A percentile compares a stretch with the other conserved stretches of the same genome.
Conservation (phyloP, 1,284 basidiomycete genomes). For the Ganoderma multipileum region DNA sequence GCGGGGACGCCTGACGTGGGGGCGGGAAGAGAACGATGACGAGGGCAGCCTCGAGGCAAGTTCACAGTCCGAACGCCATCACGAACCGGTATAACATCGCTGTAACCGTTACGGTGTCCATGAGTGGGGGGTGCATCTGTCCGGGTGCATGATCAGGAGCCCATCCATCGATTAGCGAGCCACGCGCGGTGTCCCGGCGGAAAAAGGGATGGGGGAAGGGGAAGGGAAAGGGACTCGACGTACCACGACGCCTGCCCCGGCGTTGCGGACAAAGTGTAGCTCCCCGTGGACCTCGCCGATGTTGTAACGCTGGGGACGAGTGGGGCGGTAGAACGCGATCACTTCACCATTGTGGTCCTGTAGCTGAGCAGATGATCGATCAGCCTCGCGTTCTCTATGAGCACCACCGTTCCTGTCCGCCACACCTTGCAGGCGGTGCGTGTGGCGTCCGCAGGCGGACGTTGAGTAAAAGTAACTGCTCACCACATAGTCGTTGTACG, state of each 20-base stretch:
- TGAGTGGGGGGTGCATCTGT: conserved; percentile 85
- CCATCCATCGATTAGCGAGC: conserved; percentile 28
- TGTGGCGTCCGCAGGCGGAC: conserved; percentile 14
- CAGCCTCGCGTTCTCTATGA: conserved; percentile 1
- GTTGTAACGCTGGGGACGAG: conserved; percentile 77
- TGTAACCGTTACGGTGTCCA: conserved; percentile 85
- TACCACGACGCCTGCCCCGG: conserved; percentile 82
- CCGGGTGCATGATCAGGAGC: conserved; percentile 26
- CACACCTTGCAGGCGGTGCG: conserved; percentile 23
- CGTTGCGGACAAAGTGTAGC: conserved; percentile 78
- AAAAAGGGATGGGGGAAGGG: conserved; percentile 18
- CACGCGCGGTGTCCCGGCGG: conserved; percentile 19
- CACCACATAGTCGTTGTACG: conserved; percentile 65
- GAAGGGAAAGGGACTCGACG: conserved; percentile 43
- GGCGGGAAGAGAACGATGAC: conserved; percentile 13
- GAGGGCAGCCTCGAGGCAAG: conserved; percentile 26
- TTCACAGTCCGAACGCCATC: conserved; percentile 68
- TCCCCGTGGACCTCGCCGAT: conserved; percentile 85
- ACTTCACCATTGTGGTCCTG: conserved; percentile 71
- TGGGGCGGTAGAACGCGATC: conserved; percentile 80
- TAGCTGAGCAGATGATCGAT: conserved; percentile 54
- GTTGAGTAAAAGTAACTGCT: conserved; percentile 38
- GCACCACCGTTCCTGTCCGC: conserved; percentile 14
- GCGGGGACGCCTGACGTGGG: conserved; percentile 9
- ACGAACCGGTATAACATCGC: conserved; percentile 85